These are phyloP conservation scores for Claviceps africana DNA, from an alignment of 2,329 filamentous ascomycete genomes.

Conservation along the genomic window DNA sequence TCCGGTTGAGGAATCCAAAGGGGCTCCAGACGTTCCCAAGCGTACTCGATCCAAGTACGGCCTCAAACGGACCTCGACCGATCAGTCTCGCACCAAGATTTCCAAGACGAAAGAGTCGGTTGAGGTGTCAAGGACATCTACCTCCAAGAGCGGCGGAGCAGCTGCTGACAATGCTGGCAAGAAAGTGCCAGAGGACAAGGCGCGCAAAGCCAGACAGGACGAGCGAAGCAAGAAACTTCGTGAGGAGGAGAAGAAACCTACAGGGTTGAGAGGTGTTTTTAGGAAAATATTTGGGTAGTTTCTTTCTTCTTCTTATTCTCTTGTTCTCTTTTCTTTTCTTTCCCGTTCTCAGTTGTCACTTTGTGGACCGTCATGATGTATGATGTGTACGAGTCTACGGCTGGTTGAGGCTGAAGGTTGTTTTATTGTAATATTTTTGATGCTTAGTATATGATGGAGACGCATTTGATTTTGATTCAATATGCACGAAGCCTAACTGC, in stretches of 20 bases:
- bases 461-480: not conserved
- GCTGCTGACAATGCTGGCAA: conserved; percentile 2
- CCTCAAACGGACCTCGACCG: conserved; percentile 15
- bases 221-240: conserved; percentile 20
- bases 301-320: not conserved
- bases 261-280: conserved; percentile 21
- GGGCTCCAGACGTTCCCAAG: conserved; percentile 15
- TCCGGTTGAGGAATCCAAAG: not conserved
- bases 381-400: conserved; percentile 5
- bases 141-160: conserved; percentile 1
- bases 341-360: not conserved
- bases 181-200: conserved; percentile 17
- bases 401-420: conserved; percentile 1
- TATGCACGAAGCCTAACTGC: not conserved
- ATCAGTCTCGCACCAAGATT: conserved; percentile 13
- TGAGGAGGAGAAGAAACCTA: conserved; percentile 16
- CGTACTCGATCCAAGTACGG: conserved; percentile 17
- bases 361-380: conserved; percentile 5
- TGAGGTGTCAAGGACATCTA: not conserved
- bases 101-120: conserved; percentile 11
- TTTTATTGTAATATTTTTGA: conserved; percentile 6
- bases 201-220: conserved; percentile 21
- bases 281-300: conserved; percentile 21
- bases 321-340: not conserved
- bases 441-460: not conserved